These are phyloP conservation scores for Dunaliella sp. DNA, from an alignment of 139 green algal genomes.

Conservation along the genomic window DNA sequence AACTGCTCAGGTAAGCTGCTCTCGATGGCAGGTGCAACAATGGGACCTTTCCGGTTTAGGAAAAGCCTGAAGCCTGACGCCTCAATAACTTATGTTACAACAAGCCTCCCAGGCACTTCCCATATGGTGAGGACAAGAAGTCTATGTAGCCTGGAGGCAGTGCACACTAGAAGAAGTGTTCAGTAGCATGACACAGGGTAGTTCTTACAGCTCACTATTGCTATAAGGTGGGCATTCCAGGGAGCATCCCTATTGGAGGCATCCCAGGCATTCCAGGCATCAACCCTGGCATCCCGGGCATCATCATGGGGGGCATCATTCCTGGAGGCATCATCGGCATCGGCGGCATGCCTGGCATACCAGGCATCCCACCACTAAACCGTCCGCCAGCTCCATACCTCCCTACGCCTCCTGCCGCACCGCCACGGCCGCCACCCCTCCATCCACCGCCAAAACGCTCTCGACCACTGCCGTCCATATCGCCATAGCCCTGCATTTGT, in stretches of 20 bases:
- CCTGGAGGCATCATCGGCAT: neutral
- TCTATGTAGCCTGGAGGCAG: too few relatives aligned
- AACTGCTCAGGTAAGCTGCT: too few relatives aligned
- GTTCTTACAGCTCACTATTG: too few relatives aligned
- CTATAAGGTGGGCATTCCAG: neutral
- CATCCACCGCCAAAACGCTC: neutral
- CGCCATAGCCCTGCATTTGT: too few relatives aligned
- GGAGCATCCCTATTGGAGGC: neutral
- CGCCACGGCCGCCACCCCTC: neutral
- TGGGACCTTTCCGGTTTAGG: too few relatives aligned
- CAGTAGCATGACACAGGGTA: too few relatives aligned
- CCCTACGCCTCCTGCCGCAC: neutral
- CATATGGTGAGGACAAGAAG: too few relatives aligned
- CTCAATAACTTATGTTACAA: too few relatives aligned
- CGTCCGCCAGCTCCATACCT: neutral
- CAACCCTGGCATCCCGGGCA: neutral
- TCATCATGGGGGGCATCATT: neutral
- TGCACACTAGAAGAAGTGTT: too few relatives aligned
- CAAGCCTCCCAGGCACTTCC: too few relatives aligned
- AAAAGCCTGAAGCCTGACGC: too few relatives aligned
- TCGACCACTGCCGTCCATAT: neutral
- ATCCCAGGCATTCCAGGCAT: neutral
- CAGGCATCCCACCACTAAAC: neutral
- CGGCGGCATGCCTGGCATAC: neutral
- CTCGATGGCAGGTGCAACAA: too few relatives aligned